Evolutionary conservation across 225 moss, liverwort and hornwort genomes (phyloP).

Genomic region (Thuidium tamariscinum): DNA sequence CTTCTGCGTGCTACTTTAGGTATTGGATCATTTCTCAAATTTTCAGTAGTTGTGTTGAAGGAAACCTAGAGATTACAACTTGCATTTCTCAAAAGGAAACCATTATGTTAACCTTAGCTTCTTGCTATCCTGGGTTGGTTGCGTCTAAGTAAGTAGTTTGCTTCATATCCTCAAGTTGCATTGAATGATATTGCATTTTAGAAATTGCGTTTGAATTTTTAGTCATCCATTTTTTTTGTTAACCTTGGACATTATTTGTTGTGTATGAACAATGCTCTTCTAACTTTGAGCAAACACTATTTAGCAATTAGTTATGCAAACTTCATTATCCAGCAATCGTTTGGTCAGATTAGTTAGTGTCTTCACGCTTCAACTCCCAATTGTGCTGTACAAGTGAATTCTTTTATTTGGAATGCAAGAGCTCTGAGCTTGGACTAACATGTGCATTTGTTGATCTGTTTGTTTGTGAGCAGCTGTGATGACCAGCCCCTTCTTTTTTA

Average conservation of each 20-base stretch:
- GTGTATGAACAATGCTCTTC: not conserved
- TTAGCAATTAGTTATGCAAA: not conserved
- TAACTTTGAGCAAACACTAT: not conserved
- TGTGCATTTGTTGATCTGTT: not conserved
- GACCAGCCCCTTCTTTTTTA: no score
- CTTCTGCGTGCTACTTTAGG: not conserved
- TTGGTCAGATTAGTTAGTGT: no score
- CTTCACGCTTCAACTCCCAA: no score
- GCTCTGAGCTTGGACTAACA: not conserved
- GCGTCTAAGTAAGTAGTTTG: not conserved
- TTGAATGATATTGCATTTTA: not conserved
- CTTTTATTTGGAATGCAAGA: not conserved
- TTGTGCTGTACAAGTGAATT: not conserved
- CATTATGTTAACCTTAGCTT: not conserved
- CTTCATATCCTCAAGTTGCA: not conserved
- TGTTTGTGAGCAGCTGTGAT: not conserved
- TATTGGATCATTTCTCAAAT: not conserved
- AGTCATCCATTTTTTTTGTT: not conserved
- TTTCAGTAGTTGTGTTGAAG: not conserved
- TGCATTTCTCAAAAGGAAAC: not conserved
- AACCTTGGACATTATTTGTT: not conserved
- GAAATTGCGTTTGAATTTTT: not conserved
- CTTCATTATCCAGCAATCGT: not conserved
- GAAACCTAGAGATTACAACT: not conserved
- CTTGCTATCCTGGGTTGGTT: not conserved